phyloP scores from a whole-genome alignment of 371 early-diverging fungal species.

The Thermomucor indicae-seudaticae region DNA sequence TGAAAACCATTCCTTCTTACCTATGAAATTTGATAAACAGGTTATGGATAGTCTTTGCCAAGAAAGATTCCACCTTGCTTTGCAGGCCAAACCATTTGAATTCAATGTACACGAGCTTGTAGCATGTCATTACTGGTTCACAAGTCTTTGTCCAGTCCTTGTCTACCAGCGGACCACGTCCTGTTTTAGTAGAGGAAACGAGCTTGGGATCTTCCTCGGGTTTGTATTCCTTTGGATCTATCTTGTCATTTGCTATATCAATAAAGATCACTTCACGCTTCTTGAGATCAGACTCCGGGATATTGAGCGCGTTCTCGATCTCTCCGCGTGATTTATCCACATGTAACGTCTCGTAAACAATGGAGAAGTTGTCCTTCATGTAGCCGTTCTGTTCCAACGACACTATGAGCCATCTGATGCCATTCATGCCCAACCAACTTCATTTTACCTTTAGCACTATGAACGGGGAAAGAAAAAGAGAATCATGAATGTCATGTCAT shows the following conservation, averaged over 20 bases:
- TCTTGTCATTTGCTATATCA: slow-evolving; percentile 62
- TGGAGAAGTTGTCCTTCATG: slow-evolving; percentile 68
- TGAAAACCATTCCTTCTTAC: slow-evolving; percentile 3
- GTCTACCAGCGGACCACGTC: slow-evolving; percentile 60
- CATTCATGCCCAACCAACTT: not conserved
- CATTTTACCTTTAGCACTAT: slow-evolving; percentile 14
- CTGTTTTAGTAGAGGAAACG: slow-evolving; percentile 61
- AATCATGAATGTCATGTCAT: not conserved
- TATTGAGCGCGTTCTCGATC: slow-evolving; percentile 59
- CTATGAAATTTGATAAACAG: slow-evolving; percentile 38
- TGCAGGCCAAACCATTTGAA: slow-evolving; percentile 74
- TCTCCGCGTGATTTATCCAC: slow-evolving; percentile 67
- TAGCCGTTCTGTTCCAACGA: slow-evolving; percentile 50
- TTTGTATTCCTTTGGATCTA: slow-evolving; percentile 54
- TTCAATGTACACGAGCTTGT: slow-evolving; percentile 72
- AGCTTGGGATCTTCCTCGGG: slow-evolving; percentile 62
- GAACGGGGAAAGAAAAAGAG: slow-evolving; percentile 1
- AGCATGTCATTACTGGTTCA: slow-evolving; percentile 76
- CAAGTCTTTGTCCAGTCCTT: slow-evolving; percentile 39
- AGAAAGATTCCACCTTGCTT: slow-evolving; percentile 54
- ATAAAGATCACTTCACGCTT: slow-evolving; percentile 60
- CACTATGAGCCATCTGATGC: not conserved
- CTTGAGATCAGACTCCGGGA: slow-evolving; percentile 34
- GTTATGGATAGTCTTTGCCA: slow-evolving; percentile 35
- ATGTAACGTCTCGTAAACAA: slow-evolving; percentile 73